Percentiles rank a stretch among this genome's conserved stretches.
These are phyloP conservation scores for Eucalyptus grandis DNA, from an alignment of 345 rosid genomes.

Conservation along the genomic window DNA sequence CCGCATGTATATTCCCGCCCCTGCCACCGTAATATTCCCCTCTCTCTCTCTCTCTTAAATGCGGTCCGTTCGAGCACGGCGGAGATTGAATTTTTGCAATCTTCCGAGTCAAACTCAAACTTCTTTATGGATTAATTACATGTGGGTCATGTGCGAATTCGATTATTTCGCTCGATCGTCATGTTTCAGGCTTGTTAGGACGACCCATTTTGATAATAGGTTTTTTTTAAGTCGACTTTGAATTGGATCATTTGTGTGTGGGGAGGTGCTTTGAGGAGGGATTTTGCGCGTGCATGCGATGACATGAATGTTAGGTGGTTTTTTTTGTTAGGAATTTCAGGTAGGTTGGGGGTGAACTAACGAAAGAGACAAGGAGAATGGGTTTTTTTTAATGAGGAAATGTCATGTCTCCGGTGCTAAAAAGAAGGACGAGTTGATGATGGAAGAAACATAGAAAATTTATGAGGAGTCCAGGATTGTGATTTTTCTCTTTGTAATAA, in stretches of 20 bases:
- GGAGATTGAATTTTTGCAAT: neutral
- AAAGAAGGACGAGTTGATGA: neutral
- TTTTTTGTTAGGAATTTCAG: neutral
- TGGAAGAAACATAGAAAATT: neutral
- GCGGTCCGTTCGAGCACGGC: fast-evolving
- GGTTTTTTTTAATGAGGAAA: neutral
- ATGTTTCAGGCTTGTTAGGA: neutral
- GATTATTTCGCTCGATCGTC: neutral
- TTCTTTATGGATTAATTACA: no score
- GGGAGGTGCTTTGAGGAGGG: neutral
- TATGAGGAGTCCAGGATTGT: neutral
- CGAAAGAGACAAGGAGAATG: neutral
- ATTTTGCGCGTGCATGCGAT: neutral
- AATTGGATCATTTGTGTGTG: neutral
- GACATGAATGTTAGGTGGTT: neutral
- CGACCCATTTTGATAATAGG: neutral
- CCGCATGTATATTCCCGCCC: neutral
- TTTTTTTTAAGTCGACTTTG: neutral
- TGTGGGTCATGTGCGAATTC: neutral
- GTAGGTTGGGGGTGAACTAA: neutral
- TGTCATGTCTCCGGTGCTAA: neutral
- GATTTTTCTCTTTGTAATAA: neutral
- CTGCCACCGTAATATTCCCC: neutral
- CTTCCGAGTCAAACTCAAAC: neutral
- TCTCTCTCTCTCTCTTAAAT: neutral